Base-by-base conservation (phyloP, 2,329 filamentous ascomycete species). In the Alternaria brassicicola region DNA sequence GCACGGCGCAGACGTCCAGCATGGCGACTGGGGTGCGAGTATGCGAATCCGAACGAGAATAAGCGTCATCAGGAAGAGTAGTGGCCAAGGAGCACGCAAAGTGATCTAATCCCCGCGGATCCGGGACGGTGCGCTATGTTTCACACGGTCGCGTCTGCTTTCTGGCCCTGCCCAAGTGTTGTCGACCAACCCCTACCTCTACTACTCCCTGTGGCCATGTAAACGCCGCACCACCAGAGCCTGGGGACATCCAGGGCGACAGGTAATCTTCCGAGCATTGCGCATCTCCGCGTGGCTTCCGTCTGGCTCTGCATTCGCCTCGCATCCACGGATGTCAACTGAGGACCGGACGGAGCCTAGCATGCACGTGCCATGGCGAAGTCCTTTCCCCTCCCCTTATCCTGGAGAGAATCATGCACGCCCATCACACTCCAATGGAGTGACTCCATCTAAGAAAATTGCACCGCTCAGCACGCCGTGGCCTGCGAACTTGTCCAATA, bases 81-180 rank as follows among this genome's bases (percentile, higher is more conserved):
- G 41, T 31, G 55, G 59, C 36, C 59, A 58, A 48, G 60, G 49
- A 25, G 50, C 21, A 41, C 57, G 30, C 31, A 43, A 42, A 52
- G 38, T 51, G 63, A 66, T 55, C 62, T 63, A 66, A 61, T 36
- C 59, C 35, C 61, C 71, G 72, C 71, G 70, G 70, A 73, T 63
- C 61, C 72, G 72, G 72, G 68, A 74, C 62, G 68, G 61, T 56
- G 69, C 71, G 70, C 72, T 68, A 72, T 70, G 71, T 73, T 75
- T 75, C 71, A 73, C 63, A 50, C 63, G 64, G 58, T 64, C 63
- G 63, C 65, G 48, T 61, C 52, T 66, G 50, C 56, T 62, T 53
- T 47, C 62, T 61, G 42, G 51, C 23, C 54, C 50, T 59, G 49
- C 30, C 43, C 43, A 23, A 30, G 12, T 33, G 43, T 47, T 47